phyloP scores from a whole-genome alignment of 768 basidiomycete species.

The Phlegmacium glaucopus region DNA sequence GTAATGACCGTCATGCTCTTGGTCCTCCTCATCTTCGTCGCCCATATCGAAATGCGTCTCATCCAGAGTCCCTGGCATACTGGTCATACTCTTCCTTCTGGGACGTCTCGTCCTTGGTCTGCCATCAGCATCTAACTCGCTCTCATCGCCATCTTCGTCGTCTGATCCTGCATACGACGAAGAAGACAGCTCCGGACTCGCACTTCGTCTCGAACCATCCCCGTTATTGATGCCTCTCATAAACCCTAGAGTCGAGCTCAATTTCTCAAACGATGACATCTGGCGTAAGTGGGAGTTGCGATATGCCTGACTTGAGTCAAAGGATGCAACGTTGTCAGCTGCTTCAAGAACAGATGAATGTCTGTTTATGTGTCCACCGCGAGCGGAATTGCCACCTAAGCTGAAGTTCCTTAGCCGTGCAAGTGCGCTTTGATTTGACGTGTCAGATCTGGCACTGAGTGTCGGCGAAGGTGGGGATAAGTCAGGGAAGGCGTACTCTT shows the following conservation, averaged over 20 bases:
- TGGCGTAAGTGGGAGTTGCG: slow-evolving; percentile 53
- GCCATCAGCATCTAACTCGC: slow-evolving; percentile 38
- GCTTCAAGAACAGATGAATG: slow-evolving; percentile 3
- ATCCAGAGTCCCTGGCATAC: slow-evolving; percentile 84
- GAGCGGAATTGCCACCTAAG: slow-evolving; percentile 43
- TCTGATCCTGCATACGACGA: slow-evolving; percentile 53
- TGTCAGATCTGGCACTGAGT: slow-evolving; percentile 90
- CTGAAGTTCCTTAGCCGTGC: slow-evolving; percentile 77
- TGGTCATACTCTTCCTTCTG: slow-evolving; percentile 66
- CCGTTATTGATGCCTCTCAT: slow-evolving; percentile 30
- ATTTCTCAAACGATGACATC: slow-evolving; percentile 74
- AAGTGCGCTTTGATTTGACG: slow-evolving; percentile 67
- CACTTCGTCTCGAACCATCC: slow-evolving; percentile 37
- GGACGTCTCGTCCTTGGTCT: slow-evolving; percentile 30
- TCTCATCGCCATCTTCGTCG: slow-evolving; percentile 48
- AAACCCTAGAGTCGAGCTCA: slow-evolving; percentile 58
- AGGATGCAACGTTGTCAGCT: background rate
- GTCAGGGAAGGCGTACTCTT: slow-evolving; percentile 77
- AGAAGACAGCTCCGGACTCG: slow-evolving; percentile 56
- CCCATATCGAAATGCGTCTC: slow-evolving; percentile 54
- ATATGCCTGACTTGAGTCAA: slow-evolving; percentile 3
- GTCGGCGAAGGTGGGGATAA: slow-evolving; percentile 87
- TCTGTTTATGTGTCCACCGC: slow-evolving; percentile 4
- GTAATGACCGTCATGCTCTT: slow-evolving; percentile 29
- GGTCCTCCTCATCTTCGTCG: slow-evolving; percentile 43